Base-by-base conservation (phyloP, 2,329 filamentous ascomycete genomes). In the Colletotrichum lini region DNA sequence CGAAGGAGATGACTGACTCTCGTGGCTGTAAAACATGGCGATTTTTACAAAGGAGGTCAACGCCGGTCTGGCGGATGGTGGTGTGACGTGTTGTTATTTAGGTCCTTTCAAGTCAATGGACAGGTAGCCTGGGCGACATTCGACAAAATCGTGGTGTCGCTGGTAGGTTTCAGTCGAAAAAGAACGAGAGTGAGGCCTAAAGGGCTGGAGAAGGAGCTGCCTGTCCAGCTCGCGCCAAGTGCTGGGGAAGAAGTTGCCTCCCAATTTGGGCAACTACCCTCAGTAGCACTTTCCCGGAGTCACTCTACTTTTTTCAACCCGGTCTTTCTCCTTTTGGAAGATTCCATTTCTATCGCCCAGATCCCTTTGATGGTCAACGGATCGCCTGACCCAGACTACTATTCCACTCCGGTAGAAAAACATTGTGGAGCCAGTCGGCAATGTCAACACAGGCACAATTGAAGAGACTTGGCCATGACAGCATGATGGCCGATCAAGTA, bases 21-120 rank as follows among this genome's bases (percentile, higher is more conserved):
- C 95, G 83, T 98, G 94, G 77, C 94, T 97, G 84, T 98, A 98
- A 80, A 98, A 98, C 95, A 98, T 98, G 76, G 45, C 80, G 77
- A 61, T 16, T 23, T 59, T 65, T 49, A 59, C 58, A 59, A 13
- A 50, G 13, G 40, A 58, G 38, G 35, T 47, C 44, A 60, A 61
- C 47, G 65, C 69, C 69, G 45, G 21, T 47, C 16, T 45, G 65
- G 65, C 47, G 13, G 10, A 1, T n/a, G 30, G 30, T 35, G 30
- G 2, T 35, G 30, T 35, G 30, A 35, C 30, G 30, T 35, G 30
- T 9, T 47, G 58, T 9, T 35, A 12, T 16, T 7, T 7, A 6
- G n/a, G 30, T 35, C 30, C 3, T 5, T 4, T 38, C n/a, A 42
- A 21, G 45, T 50, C 45, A 40, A 40, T 8, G 2, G 1, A 57